Evolutionary conservation across 805 yeast species (phyloP).

Genomic region (Alloascoidea hylecoeti): DNA sequence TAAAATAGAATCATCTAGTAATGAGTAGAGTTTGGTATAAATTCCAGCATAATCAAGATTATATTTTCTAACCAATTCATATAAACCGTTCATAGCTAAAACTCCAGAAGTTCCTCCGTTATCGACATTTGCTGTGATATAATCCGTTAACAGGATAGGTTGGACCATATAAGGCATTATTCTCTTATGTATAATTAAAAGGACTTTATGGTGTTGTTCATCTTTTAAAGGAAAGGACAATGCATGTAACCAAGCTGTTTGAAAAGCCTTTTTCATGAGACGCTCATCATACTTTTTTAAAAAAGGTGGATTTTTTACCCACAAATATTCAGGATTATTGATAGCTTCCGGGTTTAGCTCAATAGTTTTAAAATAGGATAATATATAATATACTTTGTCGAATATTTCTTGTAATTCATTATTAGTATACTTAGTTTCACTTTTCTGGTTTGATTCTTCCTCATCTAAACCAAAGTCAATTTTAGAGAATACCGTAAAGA

Average conservation of each 20-base stretch:
- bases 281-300: no score
- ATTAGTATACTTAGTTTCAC: constrained; percentile 10
- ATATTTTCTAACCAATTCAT: constrained; percentile 65
- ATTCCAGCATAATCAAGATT: constrained; percentile 91
- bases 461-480: constrained; percentile 11
- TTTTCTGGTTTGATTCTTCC: no score
- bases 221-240: constrained; percentile 33
- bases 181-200: constrained; percentile 67
- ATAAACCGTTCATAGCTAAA: constrained; percentile 76
- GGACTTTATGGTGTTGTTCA: constrained; percentile 52
- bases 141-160: constrained; percentile 85
- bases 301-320: constrained; percentile 33
- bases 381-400: constrained; percentile 10
- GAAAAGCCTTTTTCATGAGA: constrained; percentile 33
- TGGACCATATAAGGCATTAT: constrained; percentile 68
- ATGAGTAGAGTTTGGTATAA: constrained; percentile 65
- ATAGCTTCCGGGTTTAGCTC: constrained; percentile 20
- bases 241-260: constrained; percentile 48
- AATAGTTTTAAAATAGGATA: constrained; percentile 9
- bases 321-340: constrained; percentile 17
- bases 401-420: constrained; percentile 6
- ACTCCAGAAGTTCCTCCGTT: constrained; percentile 47
- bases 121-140: constrained; percentile 75
- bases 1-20: constrained; percentile 62
- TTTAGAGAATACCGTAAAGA: constrained; percentile 32